These are phyloP conservation scores for Cladosporium sp. DNA, from an alignment of 2,329 filamentous ascomycete species.

Conservation along the genomic window DNA sequence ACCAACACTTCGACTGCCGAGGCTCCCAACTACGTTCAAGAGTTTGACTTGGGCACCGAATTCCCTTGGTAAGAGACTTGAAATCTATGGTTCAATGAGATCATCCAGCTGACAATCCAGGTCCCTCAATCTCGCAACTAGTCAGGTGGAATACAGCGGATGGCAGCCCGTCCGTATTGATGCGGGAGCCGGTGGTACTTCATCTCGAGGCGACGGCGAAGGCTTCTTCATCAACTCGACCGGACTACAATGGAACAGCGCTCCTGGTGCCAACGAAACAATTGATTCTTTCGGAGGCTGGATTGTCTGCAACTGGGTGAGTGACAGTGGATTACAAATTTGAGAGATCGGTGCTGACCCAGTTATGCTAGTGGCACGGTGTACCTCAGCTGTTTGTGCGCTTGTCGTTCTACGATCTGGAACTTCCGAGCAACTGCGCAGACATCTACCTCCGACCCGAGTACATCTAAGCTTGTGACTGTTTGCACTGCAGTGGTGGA, in stretches of 20 bases:
- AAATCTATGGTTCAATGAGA: not conserved
- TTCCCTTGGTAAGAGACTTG: conserved; percentile 24
- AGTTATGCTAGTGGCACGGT: conserved; percentile 12
- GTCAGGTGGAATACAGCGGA: conserved; percentile 25
- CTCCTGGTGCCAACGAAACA: conserved; percentile 7
- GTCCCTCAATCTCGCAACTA: conserved; percentile 13
- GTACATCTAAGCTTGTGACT: conserved; percentile 20
- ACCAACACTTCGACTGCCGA: conserved; percentile 21
- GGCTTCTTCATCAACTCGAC: conserved; percentile 31
- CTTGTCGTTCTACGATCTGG: conserved; percentile 19
- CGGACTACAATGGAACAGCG: conserved; percentile 29
- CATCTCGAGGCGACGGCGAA: not conserved
- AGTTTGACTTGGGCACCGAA: conserved; percentile 29
- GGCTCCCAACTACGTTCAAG: conserved; percentile 22
- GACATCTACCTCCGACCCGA: conserved; percentile 27
- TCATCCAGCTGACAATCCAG: not conserved
- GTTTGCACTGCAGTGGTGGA: too few relatives aligned
- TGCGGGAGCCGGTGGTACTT: conserved; percentile 18
- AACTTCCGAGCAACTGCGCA: conserved; percentile 28
- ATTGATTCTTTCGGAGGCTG: conserved; percentile 27
- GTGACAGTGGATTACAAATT: too few relatives aligned
- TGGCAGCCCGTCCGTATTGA: conserved; percentile 32
- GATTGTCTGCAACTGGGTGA: conserved; percentile 17
- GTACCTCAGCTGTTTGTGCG: conserved; percentile 31
- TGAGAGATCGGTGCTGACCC: not conserved